A percentile compares a stretch with the other conserved stretches of the same genome.
phyloP scores from a whole-genome alignment of 192 early-diverging fungal species.

The Entrophospora sp. region DNA sequence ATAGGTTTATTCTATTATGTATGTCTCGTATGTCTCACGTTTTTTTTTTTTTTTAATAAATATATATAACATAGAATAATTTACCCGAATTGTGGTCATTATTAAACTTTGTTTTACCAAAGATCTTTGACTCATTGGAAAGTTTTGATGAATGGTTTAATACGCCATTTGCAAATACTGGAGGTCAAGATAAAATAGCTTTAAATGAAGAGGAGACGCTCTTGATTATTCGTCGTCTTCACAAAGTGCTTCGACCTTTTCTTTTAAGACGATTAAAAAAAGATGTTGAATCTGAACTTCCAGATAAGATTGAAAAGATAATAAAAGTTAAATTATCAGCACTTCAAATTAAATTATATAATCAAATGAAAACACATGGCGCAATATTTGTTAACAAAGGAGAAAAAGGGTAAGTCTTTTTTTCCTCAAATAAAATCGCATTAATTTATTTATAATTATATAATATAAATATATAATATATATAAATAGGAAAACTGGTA shows the following conservation, averaged over 20 bases:
- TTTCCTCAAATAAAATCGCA: too few relatives aligned
- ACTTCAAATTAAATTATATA: slow-evolving; percentile 73
- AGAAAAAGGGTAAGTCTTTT: slow-evolving; percentile 46
- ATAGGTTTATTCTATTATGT: too few relatives aligned
- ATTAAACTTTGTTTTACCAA: too few relatives aligned
- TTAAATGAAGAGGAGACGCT: slow-evolving; percentile 97
- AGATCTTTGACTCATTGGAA: slow-evolving; percentile 91
- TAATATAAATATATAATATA: slow-evolving; percentile 4
- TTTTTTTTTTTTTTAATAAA: neutral
- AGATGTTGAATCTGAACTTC: slow-evolving; percentile 95
- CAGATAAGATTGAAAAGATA: slow-evolving; percentile 92
- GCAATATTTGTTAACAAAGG: too few relatives aligned
- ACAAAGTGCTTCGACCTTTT: slow-evolving; percentile 92
- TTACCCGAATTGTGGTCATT: slow-evolving; percentile 92
- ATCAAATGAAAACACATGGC: slow-evolving; percentile 74
- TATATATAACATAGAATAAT: slow-evolving; percentile 89
- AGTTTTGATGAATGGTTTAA: slow-evolving; percentile 99
- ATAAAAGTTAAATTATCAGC: slow-evolving; percentile 85
- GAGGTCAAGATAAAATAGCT: too few relatives aligned
- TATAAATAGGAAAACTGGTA: slow-evolving; percentile 35
- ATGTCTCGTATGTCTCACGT: too few relatives aligned
- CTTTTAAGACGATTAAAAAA: slow-evolving; percentile 91
- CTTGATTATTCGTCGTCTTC: slow-evolving; percentile 89
- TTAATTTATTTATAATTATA: too few relatives aligned
- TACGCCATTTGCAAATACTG: too few relatives aligned